A percentile compares a stretch with the other conserved stretches of the same genome.
phyloP scores from a whole-genome alignment of 768 basidiomycete species.

The Collybia mongolica region DNA sequence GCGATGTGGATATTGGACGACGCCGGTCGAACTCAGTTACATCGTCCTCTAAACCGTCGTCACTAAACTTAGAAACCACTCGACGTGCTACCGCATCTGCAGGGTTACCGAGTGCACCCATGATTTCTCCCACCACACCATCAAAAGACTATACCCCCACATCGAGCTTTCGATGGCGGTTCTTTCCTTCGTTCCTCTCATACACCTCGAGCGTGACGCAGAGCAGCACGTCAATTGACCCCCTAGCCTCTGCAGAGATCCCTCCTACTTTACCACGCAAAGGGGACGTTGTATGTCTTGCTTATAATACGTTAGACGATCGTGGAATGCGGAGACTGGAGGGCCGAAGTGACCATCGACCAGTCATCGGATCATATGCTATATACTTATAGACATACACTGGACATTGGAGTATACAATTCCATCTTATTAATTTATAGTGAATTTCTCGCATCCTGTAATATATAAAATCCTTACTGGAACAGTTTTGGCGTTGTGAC shows the following conservation, averaged over 20 bases:
- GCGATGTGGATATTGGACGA: background rate
- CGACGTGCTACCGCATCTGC: constrained; percentile 3
- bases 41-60: background rate
- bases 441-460: background rate
- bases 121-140: constrained; percentile 3
- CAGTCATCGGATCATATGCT: constrained; percentile 79
- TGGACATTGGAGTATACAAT: background rate
- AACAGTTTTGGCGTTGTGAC: background rate
- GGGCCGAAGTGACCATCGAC: constrained; percentile 81
- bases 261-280: constrained; percentile 34
- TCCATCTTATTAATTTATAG: background rate
- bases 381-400: constrained; percentile 48
- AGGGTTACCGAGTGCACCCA: constrained; percentile 12
- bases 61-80: background rate
- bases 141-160: constrained; percentile 16
- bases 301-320: constrained; percentile 76
- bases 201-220: constrained; percentile 21
- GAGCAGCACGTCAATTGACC: constrained; percentile 15
- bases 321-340: constrained; percentile 71
- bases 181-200: constrained; percentile 49
- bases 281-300: constrained; percentile 73
- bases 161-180: constrained; percentile 38
- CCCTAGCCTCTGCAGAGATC: constrained; percentile 11
- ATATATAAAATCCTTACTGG: background rate
- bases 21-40: constrained; percentile 4